Conservation (phyloP, 2,329 filamentous ascomycete genomes). For the Calonectria fujianensis region DNA sequence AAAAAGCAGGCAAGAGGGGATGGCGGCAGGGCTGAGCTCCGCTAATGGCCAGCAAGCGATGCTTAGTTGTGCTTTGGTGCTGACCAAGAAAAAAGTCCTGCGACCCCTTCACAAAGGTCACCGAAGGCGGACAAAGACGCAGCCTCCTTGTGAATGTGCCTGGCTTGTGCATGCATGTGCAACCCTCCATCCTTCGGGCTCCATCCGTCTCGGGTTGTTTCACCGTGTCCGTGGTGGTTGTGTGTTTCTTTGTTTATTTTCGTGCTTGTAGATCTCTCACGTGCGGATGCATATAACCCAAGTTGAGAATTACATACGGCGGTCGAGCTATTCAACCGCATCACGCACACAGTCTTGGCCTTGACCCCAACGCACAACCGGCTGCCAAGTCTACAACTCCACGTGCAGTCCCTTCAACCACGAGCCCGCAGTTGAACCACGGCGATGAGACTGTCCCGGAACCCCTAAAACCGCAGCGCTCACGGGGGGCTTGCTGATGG, state of each 20-base stretch:
- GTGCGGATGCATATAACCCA: not conserved
- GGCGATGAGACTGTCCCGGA: not conserved
- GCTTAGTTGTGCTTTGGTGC: slow-evolving; percentile 25
- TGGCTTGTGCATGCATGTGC: slow-evolving; percentile 13
- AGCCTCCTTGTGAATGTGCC: not conserved
- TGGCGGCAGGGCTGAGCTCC: slow-evolving; percentile 38
- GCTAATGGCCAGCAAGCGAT: slow-evolving; percentile 19
- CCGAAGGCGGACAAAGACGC: slow-evolving; percentile 7
- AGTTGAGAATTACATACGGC: not conserved
- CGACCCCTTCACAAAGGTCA: slow-evolving; percentile 8
- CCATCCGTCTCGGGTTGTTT: not conserved
- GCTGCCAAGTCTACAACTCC: slow-evolving; percentile 5
- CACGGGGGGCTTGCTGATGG: not conserved
- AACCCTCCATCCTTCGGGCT: not conserved
- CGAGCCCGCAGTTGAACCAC: not conserved
- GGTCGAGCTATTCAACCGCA: not conserved
- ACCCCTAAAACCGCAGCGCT: not conserved
- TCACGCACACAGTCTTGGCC: not conserved
- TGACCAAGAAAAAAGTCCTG: slow-evolving; percentile 4
- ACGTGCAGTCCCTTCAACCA: not conserved
- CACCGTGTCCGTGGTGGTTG: not conserved
- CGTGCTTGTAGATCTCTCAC: not conserved
- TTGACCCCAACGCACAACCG: not conserved
- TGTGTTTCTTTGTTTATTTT: slow-evolving; percentile 1
- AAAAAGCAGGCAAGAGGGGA: slow-evolving; percentile 21